phyloP scores from a whole-genome alignment of 1,284 basidiomycete genomes.

The Hypsizygus ulmarius region DNA sequence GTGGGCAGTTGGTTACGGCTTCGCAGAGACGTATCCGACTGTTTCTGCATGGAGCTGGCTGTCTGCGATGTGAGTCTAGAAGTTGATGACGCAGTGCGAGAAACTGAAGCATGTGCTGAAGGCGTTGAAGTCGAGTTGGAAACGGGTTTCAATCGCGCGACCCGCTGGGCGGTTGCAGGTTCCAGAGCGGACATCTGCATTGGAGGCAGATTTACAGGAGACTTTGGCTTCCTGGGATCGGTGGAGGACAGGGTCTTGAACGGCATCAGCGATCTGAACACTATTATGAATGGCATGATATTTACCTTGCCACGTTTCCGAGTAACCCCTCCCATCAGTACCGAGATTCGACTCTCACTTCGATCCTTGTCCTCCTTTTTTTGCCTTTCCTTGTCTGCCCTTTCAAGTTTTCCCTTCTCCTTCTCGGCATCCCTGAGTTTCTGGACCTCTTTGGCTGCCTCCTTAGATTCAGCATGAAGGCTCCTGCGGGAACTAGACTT shows the following conservation, averaged over 20 bases:
- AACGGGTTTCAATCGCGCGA: conserved; percentile 69
- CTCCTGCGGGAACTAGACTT: conserved; percentile 84
- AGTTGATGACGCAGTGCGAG: conserved; percentile 45
- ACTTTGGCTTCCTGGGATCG: conserved; percentile 69
- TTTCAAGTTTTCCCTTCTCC: conserved; percentile 53
- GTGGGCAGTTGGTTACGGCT: conserved; percentile 77
- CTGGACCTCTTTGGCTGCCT: conserved; percentile 49
- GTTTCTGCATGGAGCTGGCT: conserved; percentile 77
- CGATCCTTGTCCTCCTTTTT: conserved; percentile 81
- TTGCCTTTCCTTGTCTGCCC: conserved; percentile 54
- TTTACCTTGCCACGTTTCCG: conserved; percentile 89
- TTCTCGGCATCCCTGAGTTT: conserved; percentile 44
- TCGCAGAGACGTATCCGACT: conserved; percentile 75
- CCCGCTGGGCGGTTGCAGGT: conserved; percentile 72
- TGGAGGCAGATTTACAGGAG: conserved; percentile 73
- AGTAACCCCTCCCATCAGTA: conserved; percentile 63
- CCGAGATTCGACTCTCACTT: conserved; percentile 82
- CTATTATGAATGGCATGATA: conserved; percentile 13
- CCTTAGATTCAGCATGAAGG: conserved; percentile 70
- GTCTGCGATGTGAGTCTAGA: conserved; percentile 73
- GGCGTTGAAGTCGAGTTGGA: conserved; percentile 45
- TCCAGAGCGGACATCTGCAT: conserved; percentile 86
- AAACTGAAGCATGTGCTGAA: conserved; percentile 39
- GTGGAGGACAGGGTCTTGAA: conserved; percentile 80
- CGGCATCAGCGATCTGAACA: conserved; percentile 14